Evolutionary conservation across 306 rosid genomes (phyloP).

Genomic region (Purshia tridentata): DNA sequence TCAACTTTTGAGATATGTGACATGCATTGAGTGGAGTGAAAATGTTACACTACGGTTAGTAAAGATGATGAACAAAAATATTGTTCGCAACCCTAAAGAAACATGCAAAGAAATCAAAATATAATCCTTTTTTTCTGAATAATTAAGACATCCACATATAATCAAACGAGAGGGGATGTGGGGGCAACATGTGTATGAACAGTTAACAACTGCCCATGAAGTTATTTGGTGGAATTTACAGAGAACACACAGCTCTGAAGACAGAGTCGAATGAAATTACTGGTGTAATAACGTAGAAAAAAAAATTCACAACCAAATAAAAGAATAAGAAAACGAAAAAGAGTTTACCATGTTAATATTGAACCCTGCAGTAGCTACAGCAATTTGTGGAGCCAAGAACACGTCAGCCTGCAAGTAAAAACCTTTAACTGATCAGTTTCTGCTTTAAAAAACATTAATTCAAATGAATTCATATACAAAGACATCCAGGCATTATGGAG

Average conservation of each 20-base stretch:
- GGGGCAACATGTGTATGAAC: not conserved
- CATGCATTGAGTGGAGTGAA: too few relatives aligned
- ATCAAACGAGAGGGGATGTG: not conserved
- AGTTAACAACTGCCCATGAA: not conserved
- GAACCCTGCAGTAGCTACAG: conserved; percentile 19
- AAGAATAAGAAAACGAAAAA: conserved; percentile 6
- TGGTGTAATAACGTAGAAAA: not conserved
- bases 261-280: not conserved
- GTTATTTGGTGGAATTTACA: not conserved
- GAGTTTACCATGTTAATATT: conserved; percentile 36
- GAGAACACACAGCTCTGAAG: not conserved
- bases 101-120: not conserved
- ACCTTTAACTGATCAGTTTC: conserved; percentile 5
- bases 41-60: too few relatives aligned
- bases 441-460: not conserved
- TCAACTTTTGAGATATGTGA: too few relatives aligned
- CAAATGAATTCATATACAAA: not conserved
- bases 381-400: conserved; percentile 48
- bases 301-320: not conserved
- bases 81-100: not conserved
- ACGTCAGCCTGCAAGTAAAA: conserved; percentile 38
- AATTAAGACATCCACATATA: not conserved
- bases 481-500: not conserved
- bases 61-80: too few relatives aligned
- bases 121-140: not conserved